Evolutionary conservation across 108 stramenopile genomes (phyloP).

Genomic region (Nitzschia inconspicua): DNA sequence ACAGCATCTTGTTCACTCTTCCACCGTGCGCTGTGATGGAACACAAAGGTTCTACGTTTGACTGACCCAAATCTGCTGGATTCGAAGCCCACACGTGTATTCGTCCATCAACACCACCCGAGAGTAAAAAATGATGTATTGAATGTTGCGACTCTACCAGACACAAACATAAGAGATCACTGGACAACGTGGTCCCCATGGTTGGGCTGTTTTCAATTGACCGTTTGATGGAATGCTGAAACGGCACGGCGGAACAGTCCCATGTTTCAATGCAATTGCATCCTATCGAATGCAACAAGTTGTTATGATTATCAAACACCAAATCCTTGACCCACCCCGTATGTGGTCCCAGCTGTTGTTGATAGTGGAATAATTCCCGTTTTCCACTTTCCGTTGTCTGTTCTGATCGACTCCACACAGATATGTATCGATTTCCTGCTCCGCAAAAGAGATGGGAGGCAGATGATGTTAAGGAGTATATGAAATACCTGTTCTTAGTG

Average conservation of each 20-base stretch:
- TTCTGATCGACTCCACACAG: constrained; percentile 21
- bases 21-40: constrained; percentile 28
- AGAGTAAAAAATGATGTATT: constrained; percentile 19
- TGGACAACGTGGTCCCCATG: constrained; percentile 45
- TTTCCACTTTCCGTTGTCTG: background rate
- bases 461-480: no score
- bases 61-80: constrained; percentile 1
- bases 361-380: background rate
- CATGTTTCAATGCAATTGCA: constrained; percentile 58
- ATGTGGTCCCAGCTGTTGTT: constrained; percentile 42
- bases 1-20: constrained; percentile 36
- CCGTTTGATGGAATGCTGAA: constrained; percentile 30
- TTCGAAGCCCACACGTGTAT: constrained; percentile 38
- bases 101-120: constrained; percentile 51
- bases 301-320: constrained; percentile 1
- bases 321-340: constrained; percentile 59
- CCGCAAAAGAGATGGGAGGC: constrained; percentile 38
- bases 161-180: constrained; percentile 48
- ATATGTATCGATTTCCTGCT: constrained; percentile 41
- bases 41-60: constrained; percentile 4
- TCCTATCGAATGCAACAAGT: constrained; percentile 42
- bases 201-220: constrained; percentile 36
- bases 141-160: constrained; percentile 4
- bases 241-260: constrained; percentile 11
- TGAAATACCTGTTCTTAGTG: background rate